A percentile compares a stretch with the other conserved stretches of the same genome.
phyloP scores from a whole-genome alignment of 805 yeast genomes.

The Yarrowia sp. region DNA sequence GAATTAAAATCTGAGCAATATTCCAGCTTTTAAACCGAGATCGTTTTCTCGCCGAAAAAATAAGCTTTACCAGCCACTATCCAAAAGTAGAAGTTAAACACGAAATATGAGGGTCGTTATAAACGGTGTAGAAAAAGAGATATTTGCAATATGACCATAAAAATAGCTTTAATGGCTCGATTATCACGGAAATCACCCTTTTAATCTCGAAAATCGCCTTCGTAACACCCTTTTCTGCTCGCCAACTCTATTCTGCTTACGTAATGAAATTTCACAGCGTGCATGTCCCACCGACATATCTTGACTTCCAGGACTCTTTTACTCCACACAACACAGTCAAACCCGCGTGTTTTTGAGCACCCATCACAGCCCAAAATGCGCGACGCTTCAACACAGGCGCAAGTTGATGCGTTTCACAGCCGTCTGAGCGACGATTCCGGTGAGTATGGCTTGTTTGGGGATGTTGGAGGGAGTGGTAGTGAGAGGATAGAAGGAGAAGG shows the following conservation, averaged over 20 bases:
- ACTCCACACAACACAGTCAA: background rate
- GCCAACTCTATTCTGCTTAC: background rate
- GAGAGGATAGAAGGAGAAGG: background rate
- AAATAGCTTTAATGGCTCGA: background rate
- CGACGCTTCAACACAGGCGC: conserved; percentile 19
- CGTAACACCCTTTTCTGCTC: no score
- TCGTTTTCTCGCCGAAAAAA: background rate
- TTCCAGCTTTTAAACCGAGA: background rate
- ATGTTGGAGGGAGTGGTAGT: background rate
- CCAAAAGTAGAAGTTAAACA: background rate
- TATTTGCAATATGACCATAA: background rate
- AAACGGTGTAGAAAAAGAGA: background rate
- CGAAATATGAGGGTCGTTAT: background rate
- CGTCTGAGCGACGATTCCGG: conserved; percentile 22
- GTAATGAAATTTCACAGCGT: background rate
- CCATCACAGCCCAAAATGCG: background rate
- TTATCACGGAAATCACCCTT: background rate
- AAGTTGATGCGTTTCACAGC: conserved; percentile 18
- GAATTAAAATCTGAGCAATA: background rate
- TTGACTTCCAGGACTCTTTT: background rate
- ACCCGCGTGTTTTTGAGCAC: background rate
- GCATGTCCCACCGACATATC: background rate
- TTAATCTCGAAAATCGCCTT: background rate
- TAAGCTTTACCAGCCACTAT: conserved; percentile 1
- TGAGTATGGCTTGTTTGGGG: background rate